Percentiles rank a stretch among this genome's conserved stretches.
Conservation (phyloP, 805 yeast species). For the Lipomyces sp. region DNA sequence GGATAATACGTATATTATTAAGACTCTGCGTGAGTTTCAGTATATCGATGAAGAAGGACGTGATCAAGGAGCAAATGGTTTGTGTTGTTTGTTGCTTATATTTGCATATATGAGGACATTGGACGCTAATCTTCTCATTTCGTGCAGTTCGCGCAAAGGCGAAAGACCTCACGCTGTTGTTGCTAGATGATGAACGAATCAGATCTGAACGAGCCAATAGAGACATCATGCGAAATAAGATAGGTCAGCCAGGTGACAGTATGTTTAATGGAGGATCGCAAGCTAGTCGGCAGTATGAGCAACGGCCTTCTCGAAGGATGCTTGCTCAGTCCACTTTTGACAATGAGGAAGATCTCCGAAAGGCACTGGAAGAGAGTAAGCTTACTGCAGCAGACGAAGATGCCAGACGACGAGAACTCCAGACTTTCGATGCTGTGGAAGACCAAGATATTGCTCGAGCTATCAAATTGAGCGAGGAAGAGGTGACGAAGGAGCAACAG, state of each 20-base stretch:
- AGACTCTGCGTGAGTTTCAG: slow-evolving; percentile 88
- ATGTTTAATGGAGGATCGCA: slow-evolving; percentile 2
- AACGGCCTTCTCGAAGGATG: slow-evolving; percentile 5
- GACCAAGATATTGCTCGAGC: slow-evolving; percentile 75
- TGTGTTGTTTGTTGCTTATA: neutral
- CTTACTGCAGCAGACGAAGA: slow-evolving; percentile 82
- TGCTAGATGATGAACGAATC: slow-evolving; percentile 81
- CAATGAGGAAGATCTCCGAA: slow-evolving; percentile 68
- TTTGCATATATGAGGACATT: neutral
- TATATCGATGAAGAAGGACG: slow-evolving; percentile 74
- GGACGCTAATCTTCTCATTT: neutral
- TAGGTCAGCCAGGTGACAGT: slow-evolving; percentile 16
- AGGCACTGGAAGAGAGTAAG: slow-evolving; percentile 79
- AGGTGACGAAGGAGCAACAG: slow-evolving; percentile 48
- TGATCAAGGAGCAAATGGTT: slow-evolving; percentile 81
- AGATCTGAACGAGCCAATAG: slow-evolving; percentile 64
- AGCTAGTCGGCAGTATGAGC: slow-evolving; percentile 15
- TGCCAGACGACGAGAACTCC: slow-evolving; percentile 51
- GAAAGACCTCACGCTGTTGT: slow-evolving; percentile 75
- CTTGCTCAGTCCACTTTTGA: slow-evolving; percentile 7
- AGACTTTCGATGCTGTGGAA: slow-evolving; percentile 46
- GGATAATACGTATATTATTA: slow-evolving; percentile 83
- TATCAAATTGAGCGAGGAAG: slow-evolving; percentile 73
- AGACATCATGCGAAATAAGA: slow-evolving; percentile 35
- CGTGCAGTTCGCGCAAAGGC: slow-evolving; percentile 73